A percentile compares a stretch with the other conserved stretches of the same genome.
Evolutionary conservation across 2,329 filamentous ascomycete genomes (phyloP).

Genomic region (Parafenestella ontariensis): DNA sequence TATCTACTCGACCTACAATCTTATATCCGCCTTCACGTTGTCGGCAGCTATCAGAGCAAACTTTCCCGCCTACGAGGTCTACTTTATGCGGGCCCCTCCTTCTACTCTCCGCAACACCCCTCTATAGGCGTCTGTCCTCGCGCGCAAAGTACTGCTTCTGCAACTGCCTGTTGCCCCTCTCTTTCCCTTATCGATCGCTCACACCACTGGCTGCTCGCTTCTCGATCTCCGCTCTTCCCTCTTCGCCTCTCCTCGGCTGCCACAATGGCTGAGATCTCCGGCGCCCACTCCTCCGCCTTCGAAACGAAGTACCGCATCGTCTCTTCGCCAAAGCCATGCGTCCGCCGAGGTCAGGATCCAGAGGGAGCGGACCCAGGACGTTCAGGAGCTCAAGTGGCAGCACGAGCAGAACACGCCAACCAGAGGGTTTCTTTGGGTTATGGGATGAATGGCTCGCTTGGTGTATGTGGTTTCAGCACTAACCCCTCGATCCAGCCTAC

Average conservation of each 20-base stretch:
- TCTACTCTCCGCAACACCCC: background rate
- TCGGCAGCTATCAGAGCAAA: background rate
- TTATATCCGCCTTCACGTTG: background rate
- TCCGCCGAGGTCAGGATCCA: background rate
- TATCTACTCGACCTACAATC: background rate
- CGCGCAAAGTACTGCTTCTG: background rate
- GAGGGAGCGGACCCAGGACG: background rate
- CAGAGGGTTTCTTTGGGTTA: background rate
- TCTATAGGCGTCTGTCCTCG: background rate
- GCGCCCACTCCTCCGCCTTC: background rate
- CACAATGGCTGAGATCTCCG: background rate
- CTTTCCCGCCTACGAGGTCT: background rate
- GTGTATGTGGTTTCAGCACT: no score
- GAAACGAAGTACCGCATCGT: no score
- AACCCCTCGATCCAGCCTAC: background rate
- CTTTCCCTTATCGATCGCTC: no score
- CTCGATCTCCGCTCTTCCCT: background rate
- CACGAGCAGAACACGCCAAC: background rate
- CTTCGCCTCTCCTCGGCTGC: background rate
- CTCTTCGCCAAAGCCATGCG: background rate
- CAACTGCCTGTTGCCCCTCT: background rate
- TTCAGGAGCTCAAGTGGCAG: background rate
- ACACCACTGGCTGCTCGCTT: no score
- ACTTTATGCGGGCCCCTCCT: background rate
- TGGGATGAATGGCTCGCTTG: no score